These are phyloP conservation scores for Tricholoma bakamatsutake DNA, from an alignment of 768 basidiomycete species.

Conservation along the genomic window DNA sequence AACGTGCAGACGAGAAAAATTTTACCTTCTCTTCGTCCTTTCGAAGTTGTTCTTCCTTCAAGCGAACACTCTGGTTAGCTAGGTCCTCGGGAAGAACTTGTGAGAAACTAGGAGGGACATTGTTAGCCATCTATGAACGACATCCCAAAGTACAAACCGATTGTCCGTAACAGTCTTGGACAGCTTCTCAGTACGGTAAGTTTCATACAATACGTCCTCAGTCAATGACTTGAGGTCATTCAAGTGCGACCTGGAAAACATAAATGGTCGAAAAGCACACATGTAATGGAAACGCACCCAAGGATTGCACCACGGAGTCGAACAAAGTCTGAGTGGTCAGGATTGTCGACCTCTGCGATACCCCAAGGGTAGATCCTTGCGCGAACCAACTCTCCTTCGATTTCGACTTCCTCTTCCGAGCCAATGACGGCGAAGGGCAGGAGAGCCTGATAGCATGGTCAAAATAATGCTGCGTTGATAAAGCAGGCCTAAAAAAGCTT, in stretches of 20 bases:
- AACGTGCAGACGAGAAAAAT: neutral
- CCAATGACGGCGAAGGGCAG: slow-evolving; percentile 88
- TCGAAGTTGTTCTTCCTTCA: slow-evolving; percentile 89
- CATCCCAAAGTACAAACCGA: slow-evolving; percentile 28
- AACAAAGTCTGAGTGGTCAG: slow-evolving; percentile 83
- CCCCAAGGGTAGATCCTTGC: slow-evolving; percentile 91
- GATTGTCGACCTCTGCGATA: slow-evolving; percentile 87
- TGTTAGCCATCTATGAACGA: neutral
- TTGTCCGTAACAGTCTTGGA: slow-evolving; percentile 61
- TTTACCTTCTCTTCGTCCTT: slow-evolving; percentile 78
- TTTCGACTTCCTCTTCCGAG: slow-evolving; percentile 80
- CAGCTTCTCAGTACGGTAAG: slow-evolving; percentile 86
- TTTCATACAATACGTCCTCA: slow-evolving; percentile 81
- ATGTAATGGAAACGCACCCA: slow-evolving; percentile 30
- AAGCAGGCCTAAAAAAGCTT: slow-evolving; percentile 16
- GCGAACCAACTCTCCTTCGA: slow-evolving; percentile 73
- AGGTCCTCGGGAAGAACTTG: slow-evolving; percentile 83
- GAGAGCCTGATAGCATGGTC: slow-evolving; percentile 35
- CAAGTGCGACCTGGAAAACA: slow-evolving; percentile 57
- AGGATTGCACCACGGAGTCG: slow-evolving; percentile 76
- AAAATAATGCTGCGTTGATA: neutral
- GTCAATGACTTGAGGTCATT: slow-evolving; percentile 81
- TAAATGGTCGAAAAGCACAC: neutral
- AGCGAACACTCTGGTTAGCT: slow-evolving; percentile 75
- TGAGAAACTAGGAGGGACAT: slow-evolving; percentile 38